phyloP scores from a whole-genome alignment of 208 protist species.

The Acanthamoeba lenticulata region DNA sequence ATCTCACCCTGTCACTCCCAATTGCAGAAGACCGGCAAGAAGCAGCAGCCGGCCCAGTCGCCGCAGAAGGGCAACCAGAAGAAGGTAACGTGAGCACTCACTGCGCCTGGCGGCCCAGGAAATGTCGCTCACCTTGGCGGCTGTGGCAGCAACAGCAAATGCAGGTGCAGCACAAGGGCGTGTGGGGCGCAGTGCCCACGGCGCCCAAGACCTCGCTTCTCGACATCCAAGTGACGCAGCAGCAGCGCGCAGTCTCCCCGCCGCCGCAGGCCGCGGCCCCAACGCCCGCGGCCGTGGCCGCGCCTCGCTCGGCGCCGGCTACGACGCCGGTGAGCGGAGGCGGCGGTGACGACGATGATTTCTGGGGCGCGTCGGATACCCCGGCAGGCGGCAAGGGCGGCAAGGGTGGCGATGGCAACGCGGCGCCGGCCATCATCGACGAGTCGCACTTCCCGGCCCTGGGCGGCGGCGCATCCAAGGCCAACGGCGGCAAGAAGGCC shows the following conservation, averaged over 20 bases:
- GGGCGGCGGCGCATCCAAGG: not conserved
- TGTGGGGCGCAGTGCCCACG: not conserved
- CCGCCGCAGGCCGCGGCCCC: not conserved
- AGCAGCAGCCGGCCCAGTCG: not conserved
- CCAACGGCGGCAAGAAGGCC: not conserved
- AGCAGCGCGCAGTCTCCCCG: not conserved
- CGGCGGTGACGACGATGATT: not conserved
- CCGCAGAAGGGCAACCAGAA: constrained; percentile 10
- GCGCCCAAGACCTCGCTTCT: not conserved
- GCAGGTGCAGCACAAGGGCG: not conserved
- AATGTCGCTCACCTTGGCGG: no score
- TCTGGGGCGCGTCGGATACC: not conserved
- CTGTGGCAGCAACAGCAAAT: constrained; percentile 5
- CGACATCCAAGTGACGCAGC: constrained; percentile 34
- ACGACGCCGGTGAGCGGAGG: no score
- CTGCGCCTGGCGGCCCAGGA: not conserved
- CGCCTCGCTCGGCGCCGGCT: not conserved
- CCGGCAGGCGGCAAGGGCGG: not conserved
- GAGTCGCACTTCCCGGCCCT: not conserved
- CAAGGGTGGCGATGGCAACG: not conserved
- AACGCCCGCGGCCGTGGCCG: not conserved
- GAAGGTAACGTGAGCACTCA: not conserved
- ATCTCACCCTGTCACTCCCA: not conserved
- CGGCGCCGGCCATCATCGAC: not conserved
- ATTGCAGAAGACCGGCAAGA: not conserved